phyloP scores from a whole-genome alignment of 257 asterid species.

The Nicotiana obtusifolia region DNA sequence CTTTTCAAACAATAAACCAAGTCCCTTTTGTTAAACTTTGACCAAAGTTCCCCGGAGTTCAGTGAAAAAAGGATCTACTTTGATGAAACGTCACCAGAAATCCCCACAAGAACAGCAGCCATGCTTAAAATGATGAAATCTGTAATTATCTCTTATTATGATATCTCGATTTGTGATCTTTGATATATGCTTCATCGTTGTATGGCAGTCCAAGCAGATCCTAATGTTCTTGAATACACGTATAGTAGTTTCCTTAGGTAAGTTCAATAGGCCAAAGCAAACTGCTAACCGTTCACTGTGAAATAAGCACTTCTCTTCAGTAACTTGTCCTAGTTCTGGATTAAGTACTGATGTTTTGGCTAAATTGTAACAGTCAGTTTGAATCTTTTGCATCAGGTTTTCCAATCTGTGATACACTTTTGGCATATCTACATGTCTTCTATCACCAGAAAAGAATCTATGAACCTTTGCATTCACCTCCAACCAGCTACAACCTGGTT shows the following conservation, averaged over 20 bases:
- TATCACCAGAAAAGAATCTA: slow-evolving; percentile 25
- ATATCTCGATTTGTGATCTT: slow-evolving; percentile 7
- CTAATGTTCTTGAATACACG: slow-evolving; percentile 22
- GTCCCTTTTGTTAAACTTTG: too few species aligned
- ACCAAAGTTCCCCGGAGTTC: not conserved
- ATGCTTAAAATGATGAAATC: slow-evolving; percentile 28
- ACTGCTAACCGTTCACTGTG: slow-evolving; percentile 28
- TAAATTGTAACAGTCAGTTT: not conserved
- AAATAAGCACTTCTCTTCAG: not conserved
- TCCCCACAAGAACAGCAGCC: slow-evolving; percentile 24
- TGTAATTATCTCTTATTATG: slow-evolving; percentile 18
- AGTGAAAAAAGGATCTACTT: not conserved
- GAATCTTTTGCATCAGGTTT: slow-evolving; percentile 2
- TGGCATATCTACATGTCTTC: slow-evolving; percentile 10
- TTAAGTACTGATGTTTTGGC: not conserved
- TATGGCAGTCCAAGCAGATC: slow-evolving; percentile 19
- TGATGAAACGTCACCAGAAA: slow-evolving; percentile 16
- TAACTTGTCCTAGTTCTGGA: not conserved
- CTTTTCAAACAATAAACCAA: too few species aligned
- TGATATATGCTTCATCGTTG: slow-evolving; percentile 17
- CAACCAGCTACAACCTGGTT: slow-evolving; percentile 29
- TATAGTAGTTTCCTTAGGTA: slow-evolving; percentile 16
- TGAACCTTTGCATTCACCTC: slow-evolving; percentile 15
- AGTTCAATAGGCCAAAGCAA: slow-evolving; percentile 17
- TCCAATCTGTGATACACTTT: slow-evolving; percentile 7